phyloP scores from a whole-genome alignment of 192 early-diverging fungal genomes.

The Backusella parvicylindrica region DNA sequence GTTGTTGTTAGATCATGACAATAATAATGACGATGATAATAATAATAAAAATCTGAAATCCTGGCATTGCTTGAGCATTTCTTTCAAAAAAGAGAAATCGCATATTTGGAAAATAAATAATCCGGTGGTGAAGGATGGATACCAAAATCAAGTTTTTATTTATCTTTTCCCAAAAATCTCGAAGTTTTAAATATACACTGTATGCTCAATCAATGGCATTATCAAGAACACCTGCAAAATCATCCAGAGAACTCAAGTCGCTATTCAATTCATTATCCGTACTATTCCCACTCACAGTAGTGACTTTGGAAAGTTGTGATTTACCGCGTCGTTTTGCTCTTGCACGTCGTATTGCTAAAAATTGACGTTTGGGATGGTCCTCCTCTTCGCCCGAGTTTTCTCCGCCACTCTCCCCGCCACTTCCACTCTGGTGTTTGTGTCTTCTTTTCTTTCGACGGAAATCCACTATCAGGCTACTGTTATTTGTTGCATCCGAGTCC shows the following conservation, averaged over 20 bases:
- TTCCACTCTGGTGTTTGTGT: slow-evolving; percentile 25
- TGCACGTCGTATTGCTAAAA: neutral
- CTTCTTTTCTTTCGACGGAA: neutral
- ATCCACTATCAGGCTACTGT: neutral
- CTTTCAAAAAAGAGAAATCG: too few relatives aligned
- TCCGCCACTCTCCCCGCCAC: slow-evolving; percentile 4
- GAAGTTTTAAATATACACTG: too few relatives aligned
- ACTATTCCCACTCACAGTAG: neutral
- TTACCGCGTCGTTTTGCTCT: neutral
- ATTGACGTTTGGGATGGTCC: neutral
- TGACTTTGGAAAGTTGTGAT: slow-evolving; percentile 14
- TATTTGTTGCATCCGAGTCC: slow-evolving; percentile 23
- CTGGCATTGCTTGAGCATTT: too few relatives aligned
- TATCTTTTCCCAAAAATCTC: too few relatives aligned
- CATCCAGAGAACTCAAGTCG: slow-evolving; percentile 33
- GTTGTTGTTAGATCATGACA: too few relatives aligned
- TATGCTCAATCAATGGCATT: slow-evolving; percentile 33
- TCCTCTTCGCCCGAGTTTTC: slow-evolving; percentile 15
- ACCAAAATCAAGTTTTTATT: too few relatives aligned
- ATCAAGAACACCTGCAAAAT: slow-evolving; percentile 50
- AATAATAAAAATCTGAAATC: too few relatives aligned
- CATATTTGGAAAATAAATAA: too few relatives aligned
- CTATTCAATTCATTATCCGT: neutral
- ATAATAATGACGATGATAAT: too few relatives aligned
- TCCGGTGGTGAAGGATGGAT: too few relatives aligned